Percentiles rank a stretch among this genome's conserved stretches.
Conservation (phyloP, 2,329 filamentous ascomycete genomes). For the Paecilomyces dactylethromorphus region DNA sequence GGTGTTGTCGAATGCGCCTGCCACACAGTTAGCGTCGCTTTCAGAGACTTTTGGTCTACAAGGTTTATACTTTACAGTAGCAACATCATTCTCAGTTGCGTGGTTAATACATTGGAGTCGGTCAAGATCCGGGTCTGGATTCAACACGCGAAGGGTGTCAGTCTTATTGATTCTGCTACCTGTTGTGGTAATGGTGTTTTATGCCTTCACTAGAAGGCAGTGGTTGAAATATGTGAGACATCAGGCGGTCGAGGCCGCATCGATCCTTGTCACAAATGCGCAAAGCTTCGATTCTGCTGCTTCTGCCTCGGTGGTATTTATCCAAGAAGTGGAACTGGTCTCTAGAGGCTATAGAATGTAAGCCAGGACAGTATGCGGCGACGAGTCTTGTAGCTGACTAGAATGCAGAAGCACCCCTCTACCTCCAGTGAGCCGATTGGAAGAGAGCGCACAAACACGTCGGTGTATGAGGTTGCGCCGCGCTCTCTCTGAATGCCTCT, state of each 20-base stretch:
- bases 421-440: constrained; percentile 85
- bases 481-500: constrained; percentile 64
- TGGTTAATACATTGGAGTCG: constrained; percentile 66
- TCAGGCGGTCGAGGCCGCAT: constrained; percentile 64
- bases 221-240: constrained; percentile 74
- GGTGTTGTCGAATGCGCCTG: constrained; percentile 23
- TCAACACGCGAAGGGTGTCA: constrained; percentile 34
- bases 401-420: constrained; percentile 68
- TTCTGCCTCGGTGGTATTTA: constrained; percentile 68
- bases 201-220: constrained; percentile 68
- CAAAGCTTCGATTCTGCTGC: constrained; percentile 75
- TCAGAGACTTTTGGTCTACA: constrained; percentile 50
- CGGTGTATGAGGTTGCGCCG: constrained; percentile 76
- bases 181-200: constrained; percentile 52
- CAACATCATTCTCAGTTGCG: constrained; percentile 54
- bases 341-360: constrained; percentile 83
- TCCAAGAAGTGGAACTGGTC: constrained; percentile 93
- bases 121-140: constrained; percentile 47
- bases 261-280: constrained; percentile 63
- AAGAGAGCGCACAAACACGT: constrained; percentile 71
- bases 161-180: constrained; percentile 41
- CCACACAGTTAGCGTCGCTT: constrained; percentile 24
- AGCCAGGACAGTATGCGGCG: constrained; percentile 24
- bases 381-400: constrained; percentile 15
- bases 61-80: constrained; percentile 60